Conservation (phyloP, 1,284 basidiomycete genomes). For the Apiotrichum mycotoxinovorans region DNA sequence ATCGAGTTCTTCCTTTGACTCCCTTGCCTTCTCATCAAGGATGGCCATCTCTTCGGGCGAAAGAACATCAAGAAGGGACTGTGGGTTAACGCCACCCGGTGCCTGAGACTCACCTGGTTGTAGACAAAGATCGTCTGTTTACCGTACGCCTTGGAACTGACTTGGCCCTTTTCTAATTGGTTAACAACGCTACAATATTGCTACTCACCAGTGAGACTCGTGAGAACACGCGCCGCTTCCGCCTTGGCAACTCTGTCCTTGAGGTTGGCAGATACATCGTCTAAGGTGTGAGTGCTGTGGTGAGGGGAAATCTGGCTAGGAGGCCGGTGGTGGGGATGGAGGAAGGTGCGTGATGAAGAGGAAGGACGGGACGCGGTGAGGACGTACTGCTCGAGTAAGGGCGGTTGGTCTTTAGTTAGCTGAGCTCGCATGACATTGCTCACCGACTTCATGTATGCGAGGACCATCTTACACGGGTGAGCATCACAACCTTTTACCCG, state of each 20-base stretch:
- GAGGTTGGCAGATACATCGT: conserved; percentile 80
- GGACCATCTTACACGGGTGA: conserved; percentile 33
- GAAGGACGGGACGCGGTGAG: neutral
- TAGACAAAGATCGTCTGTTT: conserved; percentile 62
- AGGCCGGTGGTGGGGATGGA: neutral
- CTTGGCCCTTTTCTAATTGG: conserved; percentile 36
- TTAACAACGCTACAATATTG: neutral
- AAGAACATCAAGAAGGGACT: conserved; percentile 15
- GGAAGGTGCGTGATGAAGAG: neutral
- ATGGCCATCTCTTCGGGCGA: conserved; percentile 7
- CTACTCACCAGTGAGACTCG: conserved; percentile 62
- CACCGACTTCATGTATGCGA: conserved; percentile 44
- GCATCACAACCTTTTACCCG: neutral
- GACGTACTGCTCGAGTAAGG: conserved; percentile 44
- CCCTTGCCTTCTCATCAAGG: conserved; percentile 54
- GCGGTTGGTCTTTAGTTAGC: conserved; percentile 33
- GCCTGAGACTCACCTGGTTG: conserved; percentile 38
- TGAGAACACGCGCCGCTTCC: conserved; percentile 49
- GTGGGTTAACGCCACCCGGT: neutral
- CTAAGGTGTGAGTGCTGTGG: conserved; percentile 45
- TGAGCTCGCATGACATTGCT: conserved; percentile 4
- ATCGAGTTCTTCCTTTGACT: conserved; percentile 60
- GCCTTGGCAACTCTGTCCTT: conserved; percentile 79
- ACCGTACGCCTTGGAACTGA: conserved; percentile 55
- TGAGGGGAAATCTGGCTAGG: neutral